A percentile compares a stretch with the other conserved stretches of the same genome.
Conservation (phyloP, 2,329 filamentous ascomycete genomes). For the Penicillium sp. region DNA sequence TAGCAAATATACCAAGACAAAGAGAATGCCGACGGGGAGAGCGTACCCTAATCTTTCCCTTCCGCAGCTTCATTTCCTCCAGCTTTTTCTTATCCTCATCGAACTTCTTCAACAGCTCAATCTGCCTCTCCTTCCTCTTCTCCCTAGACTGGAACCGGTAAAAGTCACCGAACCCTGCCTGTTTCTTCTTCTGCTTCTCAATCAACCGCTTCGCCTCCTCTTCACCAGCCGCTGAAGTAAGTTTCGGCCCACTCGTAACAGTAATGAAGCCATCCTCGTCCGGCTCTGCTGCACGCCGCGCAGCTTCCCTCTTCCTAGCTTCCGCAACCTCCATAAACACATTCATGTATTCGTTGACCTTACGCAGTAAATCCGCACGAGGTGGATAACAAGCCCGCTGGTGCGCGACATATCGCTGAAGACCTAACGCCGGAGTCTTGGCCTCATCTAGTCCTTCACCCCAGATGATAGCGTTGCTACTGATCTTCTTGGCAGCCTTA, state of each 20-base stretch:
- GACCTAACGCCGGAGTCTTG: conserved; percentile 63
- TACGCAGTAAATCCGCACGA: conserved; percentile 67
- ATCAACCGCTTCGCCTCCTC: conserved; percentile 69
- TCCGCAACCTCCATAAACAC: conserved; percentile 72
- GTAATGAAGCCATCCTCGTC: conserved; percentile 97
- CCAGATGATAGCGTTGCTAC: conserved; percentile 70
- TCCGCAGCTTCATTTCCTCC: conserved; percentile 70
- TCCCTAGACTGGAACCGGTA: conserved; percentile 85
- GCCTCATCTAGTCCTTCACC: conserved; percentile 63
- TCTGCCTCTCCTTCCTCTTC: conserved; percentile 75
- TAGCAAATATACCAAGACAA: conserved; percentile 1
- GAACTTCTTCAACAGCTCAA: conserved; percentile 71
- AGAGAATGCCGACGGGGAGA: background rate
- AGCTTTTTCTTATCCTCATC: conserved; percentile 77
- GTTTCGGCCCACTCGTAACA: conserved; percentile 76
- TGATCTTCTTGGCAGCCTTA: conserved; percentile 55
- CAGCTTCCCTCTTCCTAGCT: conserved; percentile 65
- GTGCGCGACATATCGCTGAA: conserved; percentile 63
- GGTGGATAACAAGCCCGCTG: conserved; percentile 74
- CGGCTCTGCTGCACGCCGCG: conserved; percentile 73
- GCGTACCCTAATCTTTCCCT: conserved; percentile 62
- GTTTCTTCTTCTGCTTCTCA: conserved; percentile 66
- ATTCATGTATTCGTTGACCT: conserved; percentile 84
- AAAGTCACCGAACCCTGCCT: conserved; percentile 71
- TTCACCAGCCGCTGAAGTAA: conserved; percentile 73